Base-by-base conservation (phyloP, 257 asterid genomes). In the Voacanga thouarsii region DNA sequence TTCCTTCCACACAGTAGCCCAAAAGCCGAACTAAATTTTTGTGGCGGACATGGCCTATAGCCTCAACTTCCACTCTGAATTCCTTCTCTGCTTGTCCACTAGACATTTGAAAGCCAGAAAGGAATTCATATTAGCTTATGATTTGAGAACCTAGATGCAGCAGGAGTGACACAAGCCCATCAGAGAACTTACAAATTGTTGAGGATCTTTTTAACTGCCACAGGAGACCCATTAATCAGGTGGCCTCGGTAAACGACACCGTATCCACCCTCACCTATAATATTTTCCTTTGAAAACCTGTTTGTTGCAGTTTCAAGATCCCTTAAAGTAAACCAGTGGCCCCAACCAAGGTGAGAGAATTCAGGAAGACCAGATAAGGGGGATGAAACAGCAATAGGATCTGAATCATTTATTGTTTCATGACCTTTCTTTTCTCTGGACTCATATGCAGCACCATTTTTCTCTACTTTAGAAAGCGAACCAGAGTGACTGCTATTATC, bases 31-130 rank as follows among this genome's bases (percentile, higher is more conserved):
- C 98, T 50, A 93, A 86, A 87, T 92, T 92, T 61, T 93, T 93
- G 83, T 93, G 98, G 67, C 98, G 89, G 28, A 92, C 97, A 82
- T 92, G 97, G 43, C 98, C 97, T 45, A 93, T 93, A 72, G 96
- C 98, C 84, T 92, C 97, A 41, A 93, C 98, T 86, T 93, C 98
- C 71, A 92, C 98, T 60, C 90, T 84, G 76, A 93, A 93, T 75
- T 93, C 98, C 83, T 90, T 93, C 86, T 93, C 98, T 33, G 98
- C 98, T 75, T 93, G 98, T 6, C 98, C 98, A 64, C 98, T 93
- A 60, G 75, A 82, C 1, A 69, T 21, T 59, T 26, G 55, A 15
- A 66, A 74, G 69, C 66, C 75, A 70, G n/a, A 14, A 75, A 33
- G 57, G 18, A 65, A 75, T 37, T n/a, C 41, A 7, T 28, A 50